A percentile compares a stretch with the other conserved stretches of the same genome.
Conservation (phyloP, 129 eudicot genomes). For the Logfia minima region DNA sequence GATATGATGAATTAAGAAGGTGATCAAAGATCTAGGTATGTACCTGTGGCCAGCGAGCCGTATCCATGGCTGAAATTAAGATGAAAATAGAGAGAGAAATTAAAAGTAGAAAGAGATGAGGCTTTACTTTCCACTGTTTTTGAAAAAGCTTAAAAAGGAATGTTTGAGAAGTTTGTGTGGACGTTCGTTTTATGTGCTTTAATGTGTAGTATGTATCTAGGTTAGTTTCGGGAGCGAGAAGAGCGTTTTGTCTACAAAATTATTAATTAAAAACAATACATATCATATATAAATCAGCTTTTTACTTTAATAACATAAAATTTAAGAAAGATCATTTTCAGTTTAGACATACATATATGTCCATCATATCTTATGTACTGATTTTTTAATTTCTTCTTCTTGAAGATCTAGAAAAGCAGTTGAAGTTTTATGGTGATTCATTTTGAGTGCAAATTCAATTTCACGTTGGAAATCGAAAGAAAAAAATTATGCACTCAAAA, state of each 20-base stretch:
- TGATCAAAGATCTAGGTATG: constrained; percentile 26
- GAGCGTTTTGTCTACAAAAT: constrained; percentile 14
- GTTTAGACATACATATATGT: background rate
- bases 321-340: background rate
- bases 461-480: no score
- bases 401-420: background rate
- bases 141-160: constrained; percentile 47
- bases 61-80: constrained; percentile 56
- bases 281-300: background rate
- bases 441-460: no score
- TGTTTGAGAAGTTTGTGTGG: constrained; percentile 50
- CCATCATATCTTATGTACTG: background rate
- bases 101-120: constrained; percentile 23
- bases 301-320: background rate
- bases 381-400: background rate
- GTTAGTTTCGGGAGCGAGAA: background rate
- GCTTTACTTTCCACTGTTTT: constrained; percentile 42
- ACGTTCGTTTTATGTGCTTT: constrained; percentile 39
- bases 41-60: constrained; percentile 88
- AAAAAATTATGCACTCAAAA: no score
- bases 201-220: constrained; percentile 30
- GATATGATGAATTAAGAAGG: constrained; percentile 17
- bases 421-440: background rate
- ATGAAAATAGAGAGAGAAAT: constrained; percentile 22
- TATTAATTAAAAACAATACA: background rate